Percentiles rank a stretch among this genome's conserved stretches.
Conservation (phyloP, 2,329 filamentous ascomycete species). For the Diaporthe australafricana region DNA sequence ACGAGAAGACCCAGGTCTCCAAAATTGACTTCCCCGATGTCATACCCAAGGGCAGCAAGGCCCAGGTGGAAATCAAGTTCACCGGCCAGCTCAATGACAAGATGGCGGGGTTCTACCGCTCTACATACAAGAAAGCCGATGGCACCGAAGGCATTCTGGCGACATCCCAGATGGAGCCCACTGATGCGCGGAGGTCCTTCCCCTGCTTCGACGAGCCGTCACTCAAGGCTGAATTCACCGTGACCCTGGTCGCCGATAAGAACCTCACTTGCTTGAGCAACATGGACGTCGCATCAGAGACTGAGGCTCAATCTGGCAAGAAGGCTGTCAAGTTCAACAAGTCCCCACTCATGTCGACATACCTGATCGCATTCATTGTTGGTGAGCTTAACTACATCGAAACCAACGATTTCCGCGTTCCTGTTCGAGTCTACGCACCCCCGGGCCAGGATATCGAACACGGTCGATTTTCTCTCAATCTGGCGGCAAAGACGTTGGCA, state of each 20-base stretch:
- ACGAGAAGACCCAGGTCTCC: constrained; percentile 84
- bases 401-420: constrained; percentile 90
- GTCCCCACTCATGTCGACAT: constrained; percentile 95
- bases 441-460: constrained; percentile 91
- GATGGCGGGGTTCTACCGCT: constrained; percentile 91
- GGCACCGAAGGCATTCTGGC: constrained; percentile 86
- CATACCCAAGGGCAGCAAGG: constrained; percentile 80
- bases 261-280: constrained; percentile 93
- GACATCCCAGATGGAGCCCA: constrained; percentile 96
- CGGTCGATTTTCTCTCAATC: constrained; percentile 88
- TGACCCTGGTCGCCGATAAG: constrained; percentile 92
- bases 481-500: constrained; percentile 87
- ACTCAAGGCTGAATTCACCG: constrained; percentile 91
- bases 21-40: constrained; percentile 82
- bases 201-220: constrained; percentile 97
- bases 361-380: constrained; percentile 92
- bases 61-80: constrained; percentile 81
- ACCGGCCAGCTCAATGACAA: constrained; percentile 86
- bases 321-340: constrained; percentile 94
- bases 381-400: constrained; percentile 95
- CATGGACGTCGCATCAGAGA: constrained; percentile 91
- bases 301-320: constrained; percentile 77
- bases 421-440: constrained; percentile 93
- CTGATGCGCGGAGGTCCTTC: constrained; percentile 91
- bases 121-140: constrained; percentile 86